Conservation (phyloP, 2,329 filamentous ascomycete species). For the Bipolaris oryzae region DNA sequence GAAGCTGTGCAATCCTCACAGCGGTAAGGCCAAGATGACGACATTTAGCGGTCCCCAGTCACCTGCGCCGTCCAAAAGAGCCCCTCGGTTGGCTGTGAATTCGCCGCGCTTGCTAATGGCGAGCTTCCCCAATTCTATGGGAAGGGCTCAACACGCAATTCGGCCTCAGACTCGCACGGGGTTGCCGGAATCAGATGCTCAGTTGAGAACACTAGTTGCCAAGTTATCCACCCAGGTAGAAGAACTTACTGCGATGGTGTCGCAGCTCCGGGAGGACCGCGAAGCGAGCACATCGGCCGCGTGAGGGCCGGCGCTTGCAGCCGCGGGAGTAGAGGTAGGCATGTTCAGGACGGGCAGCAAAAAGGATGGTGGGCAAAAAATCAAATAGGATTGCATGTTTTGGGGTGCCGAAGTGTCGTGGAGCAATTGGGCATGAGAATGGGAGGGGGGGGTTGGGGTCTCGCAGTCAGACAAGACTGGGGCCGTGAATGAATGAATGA, state of each 20-base stretch:
- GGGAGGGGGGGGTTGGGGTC: conserved; percentile 27
- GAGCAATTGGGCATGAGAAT: conserved; percentile 21
- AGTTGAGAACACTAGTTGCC: conserved; percentile 46
- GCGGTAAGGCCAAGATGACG: conserved; percentile 22
- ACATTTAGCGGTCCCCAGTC: conserved; percentile 46
- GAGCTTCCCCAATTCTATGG: conserved; percentile 28
- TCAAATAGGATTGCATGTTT: conserved; percentile 19
- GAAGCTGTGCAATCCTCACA: conserved; percentile 42
- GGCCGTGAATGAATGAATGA: conserved; percentile 18
- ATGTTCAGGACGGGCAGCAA: conserved; percentile 13
- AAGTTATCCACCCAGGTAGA: conserved; percentile 49
- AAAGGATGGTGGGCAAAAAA: conserved; percentile 16
- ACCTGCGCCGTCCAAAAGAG: conserved; percentile 30
- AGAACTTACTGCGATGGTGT: conserved; percentile 48
- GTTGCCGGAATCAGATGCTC: conserved; percentile 35
- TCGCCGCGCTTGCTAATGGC: conserved; percentile 40
- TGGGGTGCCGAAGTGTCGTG: conserved; percentile 10
- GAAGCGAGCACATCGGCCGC: conserved; percentile 37
- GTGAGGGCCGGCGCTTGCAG: conserved; percentile 48
- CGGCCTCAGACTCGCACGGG: conserved; percentile 34
- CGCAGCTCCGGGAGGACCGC: conserved; percentile 45
- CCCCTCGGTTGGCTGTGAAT: conserved; percentile 40
- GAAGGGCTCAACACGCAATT: conserved; percentile 22
- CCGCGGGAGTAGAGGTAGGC: conserved; percentile 24
- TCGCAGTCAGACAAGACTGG: conserved; percentile 21